Percentiles rank a stretch among this genome's conserved stretches.
These are phyloP conservation scores for Cicer arietinum DNA, from an alignment of 306 rosid genomes.

Conservation along the genomic window DNA sequence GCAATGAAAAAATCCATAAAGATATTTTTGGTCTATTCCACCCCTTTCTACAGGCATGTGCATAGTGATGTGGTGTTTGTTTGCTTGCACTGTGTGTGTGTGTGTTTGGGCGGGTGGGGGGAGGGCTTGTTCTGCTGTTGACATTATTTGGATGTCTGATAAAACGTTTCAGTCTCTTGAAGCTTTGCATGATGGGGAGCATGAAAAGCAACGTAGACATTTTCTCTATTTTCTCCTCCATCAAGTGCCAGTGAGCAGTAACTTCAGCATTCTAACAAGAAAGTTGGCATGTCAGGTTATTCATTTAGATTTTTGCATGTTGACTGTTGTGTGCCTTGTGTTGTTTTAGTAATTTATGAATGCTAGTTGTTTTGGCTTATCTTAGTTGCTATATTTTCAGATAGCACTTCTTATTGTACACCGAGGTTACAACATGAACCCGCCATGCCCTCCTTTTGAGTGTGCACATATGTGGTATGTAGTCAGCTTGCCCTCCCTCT, in stretches of 20 bases:
- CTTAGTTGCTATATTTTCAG: constrained; percentile 66
- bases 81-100: background rate
- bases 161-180: constrained; percentile 84
- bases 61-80: constrained; percentile 40
- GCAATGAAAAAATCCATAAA: constrained; percentile 92
- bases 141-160: constrained; percentile 41
- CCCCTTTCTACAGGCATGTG: constrained; percentile 91
- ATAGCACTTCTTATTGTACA: constrained; percentile 84
- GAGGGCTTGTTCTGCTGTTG: constrained; percentile 38
- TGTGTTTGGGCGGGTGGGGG: background rate
- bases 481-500: constrained; percentile 15
- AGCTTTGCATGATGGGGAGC: constrained; percentile 97
- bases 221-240: constrained; percentile 95
- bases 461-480: constrained; percentile 96
- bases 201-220: constrained; percentile 93
- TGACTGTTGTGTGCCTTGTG: constrained; percentile 37
- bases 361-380: constrained; percentile 42
- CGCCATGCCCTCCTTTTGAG: constrained; percentile 93
- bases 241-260: constrained; percentile 95
- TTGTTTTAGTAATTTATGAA: constrained; percentile 22
- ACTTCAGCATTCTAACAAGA: constrained; percentile 84
- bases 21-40: constrained; percentile 94
- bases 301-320: constrained; percentile 47
- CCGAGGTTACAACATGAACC: constrained; percentile 92
- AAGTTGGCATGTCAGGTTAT: constrained; percentile 90